Conservation (phyloP, 495 filamentous ascomycete genomes). For the Melanomma pulvis-pyrius region DNA sequence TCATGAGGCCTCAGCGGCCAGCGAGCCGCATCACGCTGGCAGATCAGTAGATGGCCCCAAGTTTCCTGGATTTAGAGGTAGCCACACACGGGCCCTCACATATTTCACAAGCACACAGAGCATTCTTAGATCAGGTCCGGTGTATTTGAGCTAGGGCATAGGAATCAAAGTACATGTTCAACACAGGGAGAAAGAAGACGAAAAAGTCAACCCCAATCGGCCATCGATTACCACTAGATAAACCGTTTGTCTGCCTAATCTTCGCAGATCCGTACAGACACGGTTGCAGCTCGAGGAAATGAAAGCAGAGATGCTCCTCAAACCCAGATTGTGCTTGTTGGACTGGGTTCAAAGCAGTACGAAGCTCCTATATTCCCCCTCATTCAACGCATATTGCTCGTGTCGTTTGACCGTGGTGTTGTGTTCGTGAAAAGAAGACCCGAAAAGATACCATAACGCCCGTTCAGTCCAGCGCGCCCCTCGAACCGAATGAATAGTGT, state of each 20-base stretch:
- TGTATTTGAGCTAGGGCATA: constrained; percentile 15
- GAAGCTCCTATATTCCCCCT: not conserved
- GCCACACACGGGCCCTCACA: not conserved
- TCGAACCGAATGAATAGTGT: constrained; percentile 18
- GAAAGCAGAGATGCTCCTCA: not conserved
- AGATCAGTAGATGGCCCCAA: not conserved
- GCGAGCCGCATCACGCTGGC: constrained; percentile 10
- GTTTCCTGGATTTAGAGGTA: not conserved
- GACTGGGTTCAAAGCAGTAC: not conserved
- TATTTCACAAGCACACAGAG: not conserved
- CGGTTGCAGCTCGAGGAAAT: not conserved
- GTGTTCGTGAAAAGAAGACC: constrained; percentile 4
- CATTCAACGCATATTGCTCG: not conserved
- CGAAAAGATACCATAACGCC: constrained; percentile 25
- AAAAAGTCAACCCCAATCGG: not conserved
- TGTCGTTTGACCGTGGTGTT: not conserved
- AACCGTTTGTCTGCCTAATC: not conserved
- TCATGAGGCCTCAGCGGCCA: constrained; percentile 20
- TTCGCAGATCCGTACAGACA: not conserved
- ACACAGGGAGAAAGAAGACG: constrained; percentile 7
- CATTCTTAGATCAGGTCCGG: constrained; percentile 9
- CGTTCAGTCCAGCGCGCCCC: constrained; percentile 21
- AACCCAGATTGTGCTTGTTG: not conserved
- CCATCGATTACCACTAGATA: constrained; percentile 6
- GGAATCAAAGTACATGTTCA: constrained; percentile 7